These are phyloP conservation scores for Penicillium sp. DNA, from an alignment of 2,329 filamentous ascomycete species.

Conservation along the genomic window DNA sequence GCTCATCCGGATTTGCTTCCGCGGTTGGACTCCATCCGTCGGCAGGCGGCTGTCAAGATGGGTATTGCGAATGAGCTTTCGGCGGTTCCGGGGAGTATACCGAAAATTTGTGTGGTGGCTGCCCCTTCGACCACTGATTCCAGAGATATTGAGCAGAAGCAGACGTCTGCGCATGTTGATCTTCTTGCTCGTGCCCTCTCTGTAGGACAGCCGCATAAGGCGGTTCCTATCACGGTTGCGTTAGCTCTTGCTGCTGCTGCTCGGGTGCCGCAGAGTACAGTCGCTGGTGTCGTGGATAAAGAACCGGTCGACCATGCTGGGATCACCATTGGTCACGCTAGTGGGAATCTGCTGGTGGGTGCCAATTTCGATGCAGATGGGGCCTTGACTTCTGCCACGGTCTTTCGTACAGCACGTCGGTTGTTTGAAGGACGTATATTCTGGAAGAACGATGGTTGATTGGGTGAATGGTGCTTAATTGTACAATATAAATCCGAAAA, in stretches of 20 bases:
- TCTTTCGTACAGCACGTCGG: constrained; percentile 50
- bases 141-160: constrained; percentile 8
- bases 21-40: constrained; percentile 57
- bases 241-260: constrained; percentile 52
- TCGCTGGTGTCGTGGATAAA: constrained; percentile 33
- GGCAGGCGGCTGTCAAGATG: constrained; percentile 60
- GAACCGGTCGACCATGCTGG: constrained; percentile 34
- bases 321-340: constrained; percentile 47
- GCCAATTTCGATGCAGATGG: constrained; percentile 41
- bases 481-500: neutral
- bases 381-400: constrained; percentile 40
- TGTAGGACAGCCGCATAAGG: constrained; percentile 57
- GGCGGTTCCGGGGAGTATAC: constrained; percentile 54
- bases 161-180: constrained; percentile 41
- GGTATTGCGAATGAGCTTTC: constrained; percentile 52
- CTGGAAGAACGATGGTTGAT: constrained; percentile 31
- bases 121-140: constrained; percentile 14
- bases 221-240: constrained; percentile 57
- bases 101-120: constrained; percentile 62
- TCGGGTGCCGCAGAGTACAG: constrained; percentile 44
- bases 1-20: constrained; percentile 44
- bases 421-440: constrained; percentile 50
- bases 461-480: neutral
- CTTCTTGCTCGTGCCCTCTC: constrained; percentile 53
- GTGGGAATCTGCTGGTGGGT: constrained; percentile 47